phyloP scores from a whole-genome alignment of 345 rosid genomes.

The Eucalyptus cloeziana region DNA sequence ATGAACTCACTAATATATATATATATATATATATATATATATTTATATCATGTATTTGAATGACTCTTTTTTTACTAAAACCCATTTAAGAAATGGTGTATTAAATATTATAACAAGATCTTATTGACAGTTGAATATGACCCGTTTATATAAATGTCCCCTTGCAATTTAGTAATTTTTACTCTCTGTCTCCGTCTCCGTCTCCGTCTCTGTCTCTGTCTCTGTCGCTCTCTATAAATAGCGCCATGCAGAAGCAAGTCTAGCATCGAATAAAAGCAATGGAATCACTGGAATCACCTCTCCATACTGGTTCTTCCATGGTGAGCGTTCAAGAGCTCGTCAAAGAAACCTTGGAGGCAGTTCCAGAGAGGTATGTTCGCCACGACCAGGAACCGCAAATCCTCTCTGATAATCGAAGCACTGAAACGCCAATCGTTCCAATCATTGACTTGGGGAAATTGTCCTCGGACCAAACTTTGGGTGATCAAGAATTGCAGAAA shows the following conservation, averaged over 20 bases:
- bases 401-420: neutral
- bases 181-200: neutral
- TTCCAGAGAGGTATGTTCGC: constrained; percentile 3
- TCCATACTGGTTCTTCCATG: neutral
- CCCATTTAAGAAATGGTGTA: neutral
- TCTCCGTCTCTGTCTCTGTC: neutral
- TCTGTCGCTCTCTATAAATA: neutral
- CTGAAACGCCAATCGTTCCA: neutral
- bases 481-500: neutral
- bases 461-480: neutral
- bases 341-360: neutral
- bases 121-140: neutral
- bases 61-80: neutral
- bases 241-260: neutral
- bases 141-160: neutral
- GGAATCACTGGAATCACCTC: neutral
- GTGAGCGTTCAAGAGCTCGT: constrained; percentile 11
- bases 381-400: neutral
- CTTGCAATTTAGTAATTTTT: neutral
- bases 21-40: neutral
- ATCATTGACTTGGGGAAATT: neutral
- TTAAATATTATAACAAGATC: neutral
- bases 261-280: neutral
- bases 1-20: neutral
- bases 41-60: neutral